Percentiles rank a stretch among this genome's conserved stretches.
These are phyloP conservation scores for Eimeria necatrix DNA, from an alignment of 169 alveolate species.

Conservation along the genomic window DNA sequence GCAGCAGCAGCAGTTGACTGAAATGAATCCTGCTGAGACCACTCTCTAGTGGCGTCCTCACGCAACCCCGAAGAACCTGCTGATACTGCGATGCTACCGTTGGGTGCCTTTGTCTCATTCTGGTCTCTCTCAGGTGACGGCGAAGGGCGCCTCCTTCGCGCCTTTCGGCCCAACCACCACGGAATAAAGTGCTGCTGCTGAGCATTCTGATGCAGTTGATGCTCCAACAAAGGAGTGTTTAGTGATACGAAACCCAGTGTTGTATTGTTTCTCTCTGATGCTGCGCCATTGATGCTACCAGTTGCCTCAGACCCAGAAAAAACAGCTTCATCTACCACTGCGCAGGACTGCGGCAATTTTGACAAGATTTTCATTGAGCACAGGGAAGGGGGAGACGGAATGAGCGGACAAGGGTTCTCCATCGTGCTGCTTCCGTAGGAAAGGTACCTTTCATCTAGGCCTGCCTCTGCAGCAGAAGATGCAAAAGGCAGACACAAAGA, in stretches of 20 bases:
- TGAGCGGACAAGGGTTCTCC: not conserved
- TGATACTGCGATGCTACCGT: not conserved
- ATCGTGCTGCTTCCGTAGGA: not conserved
- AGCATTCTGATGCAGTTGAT: not conserved
- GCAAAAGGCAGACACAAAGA: not conserved
- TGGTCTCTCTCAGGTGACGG: conserved; percentile 1
- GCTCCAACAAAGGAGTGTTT: conserved; percentile 37
- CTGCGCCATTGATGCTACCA: not conserved
- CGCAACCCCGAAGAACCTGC: too few relatives aligned
- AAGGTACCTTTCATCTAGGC: not conserved
- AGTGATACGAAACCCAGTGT: not conserved
- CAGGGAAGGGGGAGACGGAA: conserved; percentile 50
- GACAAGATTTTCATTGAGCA: not conserved
- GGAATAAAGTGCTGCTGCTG: conserved; percentile 16
- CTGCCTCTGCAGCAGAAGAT: not conserved
- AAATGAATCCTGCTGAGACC: not conserved
- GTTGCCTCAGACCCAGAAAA: not conserved
- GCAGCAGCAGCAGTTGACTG: conserved; percentile 20
- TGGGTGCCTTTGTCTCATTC: not conserved
- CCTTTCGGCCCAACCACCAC: not conserved
- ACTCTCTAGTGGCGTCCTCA: not conserved
- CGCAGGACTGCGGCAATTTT: conserved; percentile 14
- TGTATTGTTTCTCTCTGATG: not conserved
- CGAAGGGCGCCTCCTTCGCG: not conserved
- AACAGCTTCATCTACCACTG: conserved; percentile 13